Evolutionary conservation across 306 rosid species (phyloP), one percentile per base, ranked within the genome.

Genomic region (Calophaca sinica): DNA sequence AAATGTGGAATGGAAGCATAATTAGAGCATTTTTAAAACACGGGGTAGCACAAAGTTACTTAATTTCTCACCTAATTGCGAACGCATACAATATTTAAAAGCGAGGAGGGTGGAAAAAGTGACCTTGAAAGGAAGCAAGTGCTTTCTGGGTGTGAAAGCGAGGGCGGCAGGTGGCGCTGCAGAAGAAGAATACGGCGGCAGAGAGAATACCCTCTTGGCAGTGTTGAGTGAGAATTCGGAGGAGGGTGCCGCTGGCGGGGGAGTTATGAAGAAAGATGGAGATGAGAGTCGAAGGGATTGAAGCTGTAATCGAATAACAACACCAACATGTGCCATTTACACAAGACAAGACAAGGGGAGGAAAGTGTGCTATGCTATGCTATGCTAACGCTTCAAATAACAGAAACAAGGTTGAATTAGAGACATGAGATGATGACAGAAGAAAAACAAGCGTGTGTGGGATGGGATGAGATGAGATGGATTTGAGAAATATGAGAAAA

Each of bases 301-400:
- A 49, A 79, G 84, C 64, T 87, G 88, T 50, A 87, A 78, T 68
- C 85, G 90, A 76, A 86, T 44, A 76, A 20, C 13, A 38, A 4
- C n/a, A 66, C 51, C 73, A 74, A 84, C 88, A 86, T 83, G 89
- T 6, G 98, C 98, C 98, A 94, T 94, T 84, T 77, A 76, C 44
- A 50, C 41, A 50, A 13, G 7, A 41, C 7, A 2, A 14, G n/a
- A 72, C 14, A 12, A 33, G 52, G 1, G 39, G 31, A 48, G 9
- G 7, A 53, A 7, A 48, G 63, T 55, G 73, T 3, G 26, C 26
- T 20, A 20, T 20, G 26, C 26, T 20, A 20, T 20, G 26, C 26
- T 31, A 10, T 3, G 72, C 6, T 77, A 78, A 39, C 11, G 12
- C 1, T 35, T 14, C 9, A 71, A 5, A 36, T 50, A 60, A n/a